Evolutionary conservation across 495 filamentous ascomycete species (phyloP), one percentile per base, ranked within the genome.

Genomic region (Aspergillus conjunctus): DNA sequence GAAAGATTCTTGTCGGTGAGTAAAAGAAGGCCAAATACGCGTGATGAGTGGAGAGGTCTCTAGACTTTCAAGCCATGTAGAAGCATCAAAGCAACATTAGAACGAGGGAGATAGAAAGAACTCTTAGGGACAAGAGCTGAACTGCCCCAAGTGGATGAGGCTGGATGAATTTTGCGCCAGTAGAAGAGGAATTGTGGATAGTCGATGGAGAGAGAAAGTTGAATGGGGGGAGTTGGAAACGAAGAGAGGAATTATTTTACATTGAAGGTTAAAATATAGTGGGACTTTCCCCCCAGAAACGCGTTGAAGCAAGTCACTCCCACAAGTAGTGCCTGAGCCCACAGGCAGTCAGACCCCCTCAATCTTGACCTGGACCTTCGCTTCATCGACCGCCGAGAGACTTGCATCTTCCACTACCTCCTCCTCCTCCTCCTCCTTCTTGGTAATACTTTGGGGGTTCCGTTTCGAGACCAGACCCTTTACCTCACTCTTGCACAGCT

Each of bases 401-500:
- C 17, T 20, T 81, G 81, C 65, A 79, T 69, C 21, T 71, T 21
- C 12, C 2, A 17, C 73, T n/a, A n/a, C n/a, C n/a, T n/a, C n/a
- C n/a, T n/a, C n/a, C n/a, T n/a, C n/a, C n/a, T n/a, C n/a, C 14
- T 83, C 81, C 71, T 82, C 82, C 62, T 76, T 77, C 63, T 77
- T 71, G 57, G 37, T 20, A 30, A 85, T 85, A 53, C 68, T 71
- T 32, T 51, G 37, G 12, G 14, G 15, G 21, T 52, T 58, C 26
- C 32, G 58, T 55, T 71, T 79, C 39, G 76, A 73, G 11, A 72
- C 65, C 49, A 70, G 62, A 7, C 68, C 77, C 56, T 66, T 73
- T 65, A 83, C 74, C 62, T 81, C 93, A 45, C 87, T 85, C 65
- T 83, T 88, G 71, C 93, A 98, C 60, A 97, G 70, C 32, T 89